Percentiles rank a stretch among this genome's conserved stretches.
Evolutionary conservation across 2,329 filamentous ascomycete species (phyloP).

Genomic region (Raffaelea arxii): DNA sequence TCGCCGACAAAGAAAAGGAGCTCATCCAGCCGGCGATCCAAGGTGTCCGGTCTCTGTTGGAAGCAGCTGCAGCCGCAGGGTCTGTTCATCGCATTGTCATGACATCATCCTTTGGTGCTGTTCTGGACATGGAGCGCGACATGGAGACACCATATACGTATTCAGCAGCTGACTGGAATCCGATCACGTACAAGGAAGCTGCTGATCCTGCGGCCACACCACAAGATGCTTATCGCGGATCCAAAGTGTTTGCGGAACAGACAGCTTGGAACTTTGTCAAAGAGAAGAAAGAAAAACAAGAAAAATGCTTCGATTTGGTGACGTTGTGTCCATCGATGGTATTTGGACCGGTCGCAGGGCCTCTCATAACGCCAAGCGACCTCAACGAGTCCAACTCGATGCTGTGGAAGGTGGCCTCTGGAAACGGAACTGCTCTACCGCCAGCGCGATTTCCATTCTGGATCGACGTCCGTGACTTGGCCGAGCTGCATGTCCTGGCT

Average conservation of each 20-base stretch:
- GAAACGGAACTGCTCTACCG: conserved; percentile 9
- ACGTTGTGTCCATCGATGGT: conserved; percentile 8
- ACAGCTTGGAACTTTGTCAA: conserved; percentile 42
- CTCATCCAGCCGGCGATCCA: conserved; percentile 35
- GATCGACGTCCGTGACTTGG: conserved; percentile 7
- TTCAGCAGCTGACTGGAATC: conserved; percentile 43
- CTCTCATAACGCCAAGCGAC: background rate
- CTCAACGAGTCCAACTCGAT: conserved; percentile 8
- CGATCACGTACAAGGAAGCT: conserved; percentile 35
- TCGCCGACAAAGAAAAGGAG: conserved; percentile 33
- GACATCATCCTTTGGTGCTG: conserved; percentile 13
- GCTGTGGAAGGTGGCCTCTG: conserved; percentile 8
- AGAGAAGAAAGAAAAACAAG: conserved; percentile 14
- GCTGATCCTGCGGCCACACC: conserved; percentile 22
- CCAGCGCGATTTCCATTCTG: conserved; percentile 3
- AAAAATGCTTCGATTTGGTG: conserved; percentile 34
- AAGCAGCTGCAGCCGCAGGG: conserved; percentile 20
- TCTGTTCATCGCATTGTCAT: conserved; percentile 16
- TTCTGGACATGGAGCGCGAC: conserved; percentile 16
- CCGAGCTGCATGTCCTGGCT: background rate
- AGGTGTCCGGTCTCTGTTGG: conserved; percentile 31
- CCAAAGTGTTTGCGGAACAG: conserved; percentile 43
- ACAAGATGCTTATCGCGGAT: conserved; percentile 39
- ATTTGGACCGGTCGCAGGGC: conserved; percentile 7
- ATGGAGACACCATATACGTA: conserved; percentile 19